Evolutionary conservation across 208 protist species (phyloP).

Genomic region (Novymonas esmeraldas): DNA sequence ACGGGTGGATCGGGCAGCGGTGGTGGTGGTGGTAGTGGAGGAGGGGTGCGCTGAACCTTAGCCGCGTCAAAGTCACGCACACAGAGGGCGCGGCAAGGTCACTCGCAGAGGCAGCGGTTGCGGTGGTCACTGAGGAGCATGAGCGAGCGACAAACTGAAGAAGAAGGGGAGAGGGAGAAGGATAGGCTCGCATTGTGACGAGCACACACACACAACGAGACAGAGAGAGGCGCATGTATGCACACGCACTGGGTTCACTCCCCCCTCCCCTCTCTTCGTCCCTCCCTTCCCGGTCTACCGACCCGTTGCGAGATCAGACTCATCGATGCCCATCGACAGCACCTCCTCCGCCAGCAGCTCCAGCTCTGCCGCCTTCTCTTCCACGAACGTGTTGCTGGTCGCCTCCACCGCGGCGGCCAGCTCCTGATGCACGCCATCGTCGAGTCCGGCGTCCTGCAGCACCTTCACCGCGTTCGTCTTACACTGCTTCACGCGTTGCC

Average conservation of each 20-base stretch:
- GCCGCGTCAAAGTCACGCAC: too few species aligned
- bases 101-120: too few species aligned
- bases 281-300: too few species aligned
- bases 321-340: conserved; percentile 86
- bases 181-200: neutral
- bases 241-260: too few species aligned
- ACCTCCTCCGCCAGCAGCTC: conserved; percentile 74
- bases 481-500: conserved; percentile 58
- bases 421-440: conserved; percentile 61
- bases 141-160: neutral
- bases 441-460: conserved; percentile 66
- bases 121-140: too few species aligned
- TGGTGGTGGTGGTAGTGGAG: too few species aligned
- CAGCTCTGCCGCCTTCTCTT: conserved; percentile 77
- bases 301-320: conserved; percentile 51
- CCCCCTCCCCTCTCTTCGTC: too few species aligned
- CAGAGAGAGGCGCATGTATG: too few species aligned
- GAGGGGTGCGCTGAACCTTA: too few species aligned
- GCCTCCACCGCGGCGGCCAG: conserved; percentile 58
- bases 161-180: neutral
- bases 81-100: too few species aligned
- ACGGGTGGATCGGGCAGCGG: too few species aligned
- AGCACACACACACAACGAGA: neutral
- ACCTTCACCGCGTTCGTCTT: conserved; percentile 64
- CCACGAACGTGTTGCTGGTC: conserved; percentile 62